Evolutionary conservation across 2,329 filamentous ascomycete genomes (phyloP).

Genomic region (Mycosphaerella arachidis): DNA sequence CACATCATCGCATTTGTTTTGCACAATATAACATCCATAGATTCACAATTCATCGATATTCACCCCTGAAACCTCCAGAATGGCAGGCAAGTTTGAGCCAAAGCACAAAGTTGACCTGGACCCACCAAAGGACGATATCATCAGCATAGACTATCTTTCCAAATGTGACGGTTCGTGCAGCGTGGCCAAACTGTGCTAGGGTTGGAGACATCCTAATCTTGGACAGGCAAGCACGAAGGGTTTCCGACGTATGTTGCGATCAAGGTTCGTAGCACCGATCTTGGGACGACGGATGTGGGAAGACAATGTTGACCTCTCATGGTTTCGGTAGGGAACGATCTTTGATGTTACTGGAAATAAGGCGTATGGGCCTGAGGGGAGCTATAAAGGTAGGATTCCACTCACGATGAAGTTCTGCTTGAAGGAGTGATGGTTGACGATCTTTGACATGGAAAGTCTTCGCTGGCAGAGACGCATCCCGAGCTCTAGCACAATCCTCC

Average conservation of each 20-base stretch:
- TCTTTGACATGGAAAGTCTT: constrained; percentile 61
- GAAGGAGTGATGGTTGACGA: background rate
- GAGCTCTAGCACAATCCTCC: constrained; percentile 80
- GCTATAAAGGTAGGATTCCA: constrained; percentile 66
- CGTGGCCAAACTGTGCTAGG: background rate
- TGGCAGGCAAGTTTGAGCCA: constrained; percentile 58
- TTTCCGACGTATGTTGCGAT: constrained; percentile 59
- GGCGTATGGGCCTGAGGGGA: constrained; percentile 74
- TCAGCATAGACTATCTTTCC: constrained; percentile 72
- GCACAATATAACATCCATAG: background rate
- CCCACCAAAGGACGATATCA: constrained; percentile 82
- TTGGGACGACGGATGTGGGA: background rate
- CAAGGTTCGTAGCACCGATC: constrained; percentile 38
- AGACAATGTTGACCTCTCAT: constrained; percentile 1
- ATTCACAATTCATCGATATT: background rate
- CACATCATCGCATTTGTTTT: background rate
- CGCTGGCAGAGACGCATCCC: constrained; percentile 91
- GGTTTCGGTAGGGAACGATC: constrained; percentile 65
- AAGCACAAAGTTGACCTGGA: constrained; percentile 71
- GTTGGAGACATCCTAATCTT: background rate
- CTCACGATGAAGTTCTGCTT: background rate
- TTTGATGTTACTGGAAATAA: constrained; percentile 92
- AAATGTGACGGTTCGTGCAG: constrained; percentile 70
- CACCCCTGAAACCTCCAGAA: background rate
- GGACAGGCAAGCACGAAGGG: constrained; percentile 58